A percentile compares a stretch with the other conserved stretches of the same genome.
phyloP scores from a whole-genome alignment of 2,329 filamentous ascomycete genomes.

The Fusarium illudens region DNA sequence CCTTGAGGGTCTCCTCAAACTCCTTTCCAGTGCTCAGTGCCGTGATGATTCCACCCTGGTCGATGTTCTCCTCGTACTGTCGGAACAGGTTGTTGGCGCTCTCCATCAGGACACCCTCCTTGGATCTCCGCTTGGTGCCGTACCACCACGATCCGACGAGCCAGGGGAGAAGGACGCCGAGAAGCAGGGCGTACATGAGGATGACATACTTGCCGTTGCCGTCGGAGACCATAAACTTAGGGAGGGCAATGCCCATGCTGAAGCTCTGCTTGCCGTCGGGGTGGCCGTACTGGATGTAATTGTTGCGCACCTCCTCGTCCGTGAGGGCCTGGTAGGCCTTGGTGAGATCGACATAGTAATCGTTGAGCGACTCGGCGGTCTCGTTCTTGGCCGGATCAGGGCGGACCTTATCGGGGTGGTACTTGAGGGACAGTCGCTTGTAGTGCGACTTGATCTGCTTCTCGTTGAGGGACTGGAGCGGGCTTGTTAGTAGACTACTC shows the following conservation, averaged over 20 bases:
- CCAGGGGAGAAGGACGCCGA: slow-evolving; percentile 91
- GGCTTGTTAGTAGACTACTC: slow-evolving; percentile 19
- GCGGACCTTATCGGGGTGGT: slow-evolving; percentile 91
- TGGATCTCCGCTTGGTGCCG: slow-evolving; percentile 89
- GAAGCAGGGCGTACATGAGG: slow-evolving; percentile 84
- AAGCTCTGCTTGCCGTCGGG: slow-evolving; percentile 98
- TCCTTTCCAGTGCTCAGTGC: slow-evolving; percentile 88
- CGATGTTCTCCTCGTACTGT: slow-evolving; percentile 86
- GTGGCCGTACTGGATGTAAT: slow-evolving; percentile 94
- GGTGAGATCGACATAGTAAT: slow-evolving; percentile 91
- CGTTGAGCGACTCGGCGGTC: slow-evolving; percentile 83
- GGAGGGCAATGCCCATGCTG: slow-evolving; percentile 96
- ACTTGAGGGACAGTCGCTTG: slow-evolving; percentile 83
- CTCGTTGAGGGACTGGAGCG: slow-evolving; percentile 75
- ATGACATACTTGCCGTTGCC: slow-evolving; percentile 96
- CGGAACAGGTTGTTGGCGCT: slow-evolving; percentile 95
- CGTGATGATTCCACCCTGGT: slow-evolving; percentile 79
- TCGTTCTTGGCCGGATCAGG: slow-evolving; percentile 89
- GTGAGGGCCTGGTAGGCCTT: slow-evolving; percentile 99
- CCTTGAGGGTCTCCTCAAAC: slow-evolving; percentile 78
- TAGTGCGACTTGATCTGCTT: slow-evolving; percentile 93
- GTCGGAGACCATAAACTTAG: slow-evolving; percentile 90
- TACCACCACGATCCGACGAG: slow-evolving; percentile 99
- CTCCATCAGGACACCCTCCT: slow-evolving; percentile 91
- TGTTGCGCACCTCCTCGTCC: slow-evolving; percentile 96